Percentiles rank a stretch among this genome's conserved stretches.
Conservation (phyloP, 2,329 filamentous ascomycete genomes). For the Cercospora canescens region DNA sequence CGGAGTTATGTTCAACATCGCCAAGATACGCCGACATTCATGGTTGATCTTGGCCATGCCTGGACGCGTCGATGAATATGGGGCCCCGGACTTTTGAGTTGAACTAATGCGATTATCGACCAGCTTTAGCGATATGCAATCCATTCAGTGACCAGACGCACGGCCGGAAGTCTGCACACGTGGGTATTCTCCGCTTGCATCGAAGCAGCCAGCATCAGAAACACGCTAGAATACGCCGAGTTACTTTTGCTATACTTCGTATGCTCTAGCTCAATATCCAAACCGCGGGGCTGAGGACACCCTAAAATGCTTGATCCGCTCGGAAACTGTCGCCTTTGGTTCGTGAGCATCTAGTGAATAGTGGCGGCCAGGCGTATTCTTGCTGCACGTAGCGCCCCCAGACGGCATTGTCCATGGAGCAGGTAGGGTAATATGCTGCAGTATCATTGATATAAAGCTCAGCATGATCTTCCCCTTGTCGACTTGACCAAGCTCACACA, state of each 20-base stretch:
- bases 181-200: not conserved
- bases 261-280: not conserved
- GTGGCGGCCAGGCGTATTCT: not conserved
- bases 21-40: not conserved
- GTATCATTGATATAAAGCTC: not conserved
- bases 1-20: not conserved
- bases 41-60: slow-evolving; percentile 4
- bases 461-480: not conserved
- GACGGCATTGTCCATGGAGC: not conserved
- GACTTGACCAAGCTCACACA: not conserved
- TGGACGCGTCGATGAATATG: not conserved
- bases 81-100: slow-evolving; percentile 1
- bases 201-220: not conserved
- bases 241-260: not conserved
- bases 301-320: not conserved
- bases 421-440: not conserved
- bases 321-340: not conserved
- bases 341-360: not conserved
- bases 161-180: not conserved
- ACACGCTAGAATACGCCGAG: not conserved
- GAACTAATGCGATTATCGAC: not conserved
- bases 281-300: not conserved
- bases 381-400: not conserved
- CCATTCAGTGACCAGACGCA: not conserved
- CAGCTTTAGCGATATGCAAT: not conserved